Conservation (phyloP, 2,329 filamentous ascomycete species). For the Akanthomyces dipterigenus region DNA sequence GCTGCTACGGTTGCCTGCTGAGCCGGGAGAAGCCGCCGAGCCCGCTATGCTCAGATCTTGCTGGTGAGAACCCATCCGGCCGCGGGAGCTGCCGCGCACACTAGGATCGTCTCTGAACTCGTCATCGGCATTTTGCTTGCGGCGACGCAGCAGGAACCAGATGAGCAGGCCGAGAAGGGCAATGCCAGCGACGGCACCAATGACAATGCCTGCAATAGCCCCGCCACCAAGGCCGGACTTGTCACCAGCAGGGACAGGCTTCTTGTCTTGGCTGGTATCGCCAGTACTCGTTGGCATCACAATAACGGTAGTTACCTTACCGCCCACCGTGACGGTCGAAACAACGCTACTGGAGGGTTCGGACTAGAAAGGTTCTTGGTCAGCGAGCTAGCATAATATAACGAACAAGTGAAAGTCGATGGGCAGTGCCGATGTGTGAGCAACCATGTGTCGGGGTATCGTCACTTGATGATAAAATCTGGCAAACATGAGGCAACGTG, state of each 20-base stretch:
- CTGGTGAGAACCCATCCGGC: conserved; percentile 38
- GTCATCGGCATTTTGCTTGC: conserved; percentile 37
- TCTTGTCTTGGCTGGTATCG: conserved; percentile 17
- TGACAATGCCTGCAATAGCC: conserved; percentile 44
- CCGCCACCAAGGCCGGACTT: conserved; percentile 34
- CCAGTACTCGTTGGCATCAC: conserved; percentile 36
- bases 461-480: neutral
- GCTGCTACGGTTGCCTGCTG: conserved; percentile 44
- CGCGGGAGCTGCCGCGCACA: conserved; percentile 44
- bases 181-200: conserved; percentile 41
- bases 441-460: too few species aligned
- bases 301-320: conserved; percentile 48
- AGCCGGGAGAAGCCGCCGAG: conserved; percentile 25
- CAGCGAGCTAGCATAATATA: neutral
- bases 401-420: neutral
- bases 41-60: conserved; percentile 33
- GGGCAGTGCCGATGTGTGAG: neutral
- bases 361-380: neutral
- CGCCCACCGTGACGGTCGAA: conserved; percentile 49
- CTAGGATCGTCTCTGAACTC: conserved; percentile 39
- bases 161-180: conserved; percentile 31
- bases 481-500: too few species aligned
- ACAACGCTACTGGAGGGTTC: conserved; percentile 19
- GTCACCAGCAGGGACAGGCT: conserved; percentile 14
- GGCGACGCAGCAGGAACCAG: conserved; percentile 32